A percentile compares a stretch with the other conserved stretches of the same genome.
Evolutionary conservation across 1,139 yeast species (phyloP).

Genomic region (Hyphopichia pseudoburtonii): DNA sequence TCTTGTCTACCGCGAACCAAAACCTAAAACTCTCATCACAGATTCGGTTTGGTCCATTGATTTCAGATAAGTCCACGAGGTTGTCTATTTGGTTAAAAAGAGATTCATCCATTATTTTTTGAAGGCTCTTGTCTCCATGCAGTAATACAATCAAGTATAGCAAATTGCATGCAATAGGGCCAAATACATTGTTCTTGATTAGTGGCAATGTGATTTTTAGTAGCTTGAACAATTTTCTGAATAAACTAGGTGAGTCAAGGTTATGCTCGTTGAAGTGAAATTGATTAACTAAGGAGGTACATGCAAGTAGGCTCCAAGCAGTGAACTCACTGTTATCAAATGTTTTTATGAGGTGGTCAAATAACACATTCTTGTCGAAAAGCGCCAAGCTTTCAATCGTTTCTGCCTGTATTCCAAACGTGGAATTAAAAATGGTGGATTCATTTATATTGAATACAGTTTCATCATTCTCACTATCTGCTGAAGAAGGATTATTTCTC

Average conservation of each 20-base stretch:
- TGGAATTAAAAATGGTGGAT: constrained; percentile 6
- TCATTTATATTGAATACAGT: constrained; percentile 6
- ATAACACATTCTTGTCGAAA: constrained; percentile 12
- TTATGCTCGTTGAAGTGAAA: constrained; percentile 1
- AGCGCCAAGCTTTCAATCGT: background rate
- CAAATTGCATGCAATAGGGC: constrained; percentile 21
- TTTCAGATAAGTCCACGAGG: constrained; percentile 51
- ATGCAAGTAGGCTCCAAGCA: constrained; percentile 38
- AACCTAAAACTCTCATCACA: constrained; percentile 49
- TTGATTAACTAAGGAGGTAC: constrained; percentile 22
- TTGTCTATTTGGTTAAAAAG: constrained; percentile 47
- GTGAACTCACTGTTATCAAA: constrained; percentile 22
- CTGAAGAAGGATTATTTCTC: background rate
- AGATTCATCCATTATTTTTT: constrained; percentile 31
- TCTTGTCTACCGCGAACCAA: constrained; percentile 49
- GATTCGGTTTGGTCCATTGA: constrained; percentile 56
- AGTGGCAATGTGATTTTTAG: constrained; percentile 48
- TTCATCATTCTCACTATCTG: background rate
- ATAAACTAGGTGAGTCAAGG: background rate
- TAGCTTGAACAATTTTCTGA: constrained; percentile 14
- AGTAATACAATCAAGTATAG: constrained; percentile 15
- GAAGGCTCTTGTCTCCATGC: constrained; percentile 12
- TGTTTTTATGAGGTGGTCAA: constrained; percentile 18
- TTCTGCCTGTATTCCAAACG: constrained; percentile 7
- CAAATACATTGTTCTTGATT: constrained; percentile 31